A percentile compares a stretch with the other conserved stretches of the same genome.
phyloP scores from a whole-genome alignment of 768 basidiomycete genomes.

The Tephrocybe rancida region DNA sequence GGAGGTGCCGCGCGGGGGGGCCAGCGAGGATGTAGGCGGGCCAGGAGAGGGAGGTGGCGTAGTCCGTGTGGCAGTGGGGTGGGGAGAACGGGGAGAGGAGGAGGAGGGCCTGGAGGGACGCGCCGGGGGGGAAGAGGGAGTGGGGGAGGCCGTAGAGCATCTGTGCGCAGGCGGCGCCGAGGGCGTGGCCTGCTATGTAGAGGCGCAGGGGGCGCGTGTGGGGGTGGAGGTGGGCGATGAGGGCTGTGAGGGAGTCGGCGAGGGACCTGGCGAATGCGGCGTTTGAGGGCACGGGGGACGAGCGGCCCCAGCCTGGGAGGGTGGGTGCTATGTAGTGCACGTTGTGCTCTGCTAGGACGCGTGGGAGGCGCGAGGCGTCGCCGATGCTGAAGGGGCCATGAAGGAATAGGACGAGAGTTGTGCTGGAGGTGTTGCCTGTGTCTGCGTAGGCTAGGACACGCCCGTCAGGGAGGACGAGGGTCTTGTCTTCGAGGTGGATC shows the following conservation, averaged over 20 bases:
- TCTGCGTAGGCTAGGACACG: constrained; percentile 59
- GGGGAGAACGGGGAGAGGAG: constrained; percentile 51
- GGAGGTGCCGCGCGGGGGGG: constrained; percentile 42
- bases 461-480: constrained; percentile 39
- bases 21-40: constrained; percentile 48
- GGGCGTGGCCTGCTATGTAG: constrained; percentile 56
- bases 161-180: constrained; percentile 56
- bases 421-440: constrained; percentile 50
- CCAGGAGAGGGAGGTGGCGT: constrained; percentile 48
- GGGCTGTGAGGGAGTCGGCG: constrained; percentile 42
- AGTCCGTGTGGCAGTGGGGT: constrained; percentile 45
- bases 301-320: constrained; percentile 61
- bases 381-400: constrained; percentile 61
- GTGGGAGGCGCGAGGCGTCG: constrained; percentile 35
- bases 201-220: constrained; percentile 38
- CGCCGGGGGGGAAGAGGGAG: constrained; percentile 51
- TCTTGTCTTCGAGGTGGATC: constrained; percentile 38
- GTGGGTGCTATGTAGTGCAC: constrained; percentile 53
- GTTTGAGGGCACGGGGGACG: constrained; percentile 39
- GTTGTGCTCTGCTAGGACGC: constrained; percentile 36
- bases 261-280: constrained; percentile 43
- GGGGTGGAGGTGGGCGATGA: constrained; percentile 55
- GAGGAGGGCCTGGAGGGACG: constrained; percentile 46
- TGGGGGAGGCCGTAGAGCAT: constrained; percentile 56
- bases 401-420: constrained; percentile 51